Percentiles rank a stretch among this genome's conserved stretches.
These are phyloP conservation scores for Pezicula neosporulosa DNA, from an alignment of 2,329 filamentous ascomycete genomes.

Conservation along the genomic window DNA sequence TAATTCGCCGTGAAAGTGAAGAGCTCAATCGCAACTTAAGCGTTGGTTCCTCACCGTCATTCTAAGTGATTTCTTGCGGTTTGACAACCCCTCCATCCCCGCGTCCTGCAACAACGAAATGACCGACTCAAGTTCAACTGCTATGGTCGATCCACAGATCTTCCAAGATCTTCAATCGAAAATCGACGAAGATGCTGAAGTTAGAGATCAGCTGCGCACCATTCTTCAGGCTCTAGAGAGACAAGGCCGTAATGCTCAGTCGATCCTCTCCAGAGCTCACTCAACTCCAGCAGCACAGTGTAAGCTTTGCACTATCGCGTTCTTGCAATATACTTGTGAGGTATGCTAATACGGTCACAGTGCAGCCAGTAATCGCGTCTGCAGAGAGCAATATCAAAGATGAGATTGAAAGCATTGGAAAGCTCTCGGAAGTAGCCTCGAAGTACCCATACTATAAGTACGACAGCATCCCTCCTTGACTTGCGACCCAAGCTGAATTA, in stretches of 20 bases:
- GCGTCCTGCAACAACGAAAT: slow-evolving; percentile 4
- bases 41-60: not conserved
- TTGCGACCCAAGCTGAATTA: slow-evolving; percentile 4
- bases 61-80: not conserved
- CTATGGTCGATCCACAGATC: slow-evolving; percentile 61
- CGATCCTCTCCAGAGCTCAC: slow-evolving; percentile 83
- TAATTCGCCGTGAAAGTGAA: no score
- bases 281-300: slow-evolving; percentile 69
- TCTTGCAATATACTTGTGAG: not conserved
- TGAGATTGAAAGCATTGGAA: slow-evolving; percentile 66
- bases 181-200: slow-evolving; percentile 80
- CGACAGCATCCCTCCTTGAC: slow-evolving; percentile 8
- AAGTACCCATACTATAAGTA: slow-evolving; percentile 96
- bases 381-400: slow-evolving; percentile 68
- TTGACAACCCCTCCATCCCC: no score
- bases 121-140: slow-evolving; percentile 9
- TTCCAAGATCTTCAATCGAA: slow-evolving; percentile 85
- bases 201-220: slow-evolving; percentile 79
- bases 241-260: slow-evolving; percentile 76
- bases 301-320: slow-evolving; percentile 34
- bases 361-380: slow-evolving; percentile 64
- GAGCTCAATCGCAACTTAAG: no score
- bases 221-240: slow-evolving; percentile 81
- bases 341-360: slow-evolving; percentile 37
- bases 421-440: slow-evolving; percentile 71